These are phyloP conservation scores for Solioccasus polychromus DNA, from an alignment of 768 basidiomycete genomes.

Conservation along the genomic window DNA sequence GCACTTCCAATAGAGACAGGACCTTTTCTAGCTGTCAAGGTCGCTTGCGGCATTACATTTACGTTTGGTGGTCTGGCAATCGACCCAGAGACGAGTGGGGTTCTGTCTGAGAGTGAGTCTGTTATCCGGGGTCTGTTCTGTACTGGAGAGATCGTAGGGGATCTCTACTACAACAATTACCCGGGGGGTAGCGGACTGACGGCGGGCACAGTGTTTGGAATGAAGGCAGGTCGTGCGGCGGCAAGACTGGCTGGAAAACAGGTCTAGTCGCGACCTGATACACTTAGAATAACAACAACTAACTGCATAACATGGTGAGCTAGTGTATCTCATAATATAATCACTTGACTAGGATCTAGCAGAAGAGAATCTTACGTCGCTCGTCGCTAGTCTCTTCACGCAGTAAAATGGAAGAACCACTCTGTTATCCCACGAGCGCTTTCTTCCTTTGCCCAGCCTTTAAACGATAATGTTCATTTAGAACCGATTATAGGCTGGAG, in stretches of 20 bases:
- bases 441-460: slow-evolving; percentile 61
- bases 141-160: slow-evolving; percentile 68
- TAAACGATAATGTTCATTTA: background rate
- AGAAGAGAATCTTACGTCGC: no score
- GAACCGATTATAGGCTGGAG: background rate
- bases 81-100: slow-evolving; percentile 50
- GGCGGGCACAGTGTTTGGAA: slow-evolving; percentile 63
- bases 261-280: background rate
- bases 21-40: slow-evolving; percentile 65
- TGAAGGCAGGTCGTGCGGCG: slow-evolving; percentile 50
- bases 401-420: slow-evolving; percentile 47
- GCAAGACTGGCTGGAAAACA: slow-evolving; percentile 27
- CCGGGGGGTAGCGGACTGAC: slow-evolving; percentile 69
- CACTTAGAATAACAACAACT: background rate
- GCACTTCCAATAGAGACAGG: slow-evolving; percentile 50
- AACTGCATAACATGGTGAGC: background rate
- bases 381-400: no score
- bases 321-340: no score
- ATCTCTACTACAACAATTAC: slow-evolving; percentile 62
- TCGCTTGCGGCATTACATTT: slow-evolving; percentile 69
- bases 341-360: no score
- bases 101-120: slow-evolving; percentile 41
- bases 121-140: slow-evolving; percentile 57
- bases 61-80: slow-evolving; percentile 69
- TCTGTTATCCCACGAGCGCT: slow-evolving; percentile 46